Evolutionary conservation across 257 asterid species (phyloP), one percentile per base, ranked within the genome.

Genomic region (Fraxinus excelsior): DNA sequence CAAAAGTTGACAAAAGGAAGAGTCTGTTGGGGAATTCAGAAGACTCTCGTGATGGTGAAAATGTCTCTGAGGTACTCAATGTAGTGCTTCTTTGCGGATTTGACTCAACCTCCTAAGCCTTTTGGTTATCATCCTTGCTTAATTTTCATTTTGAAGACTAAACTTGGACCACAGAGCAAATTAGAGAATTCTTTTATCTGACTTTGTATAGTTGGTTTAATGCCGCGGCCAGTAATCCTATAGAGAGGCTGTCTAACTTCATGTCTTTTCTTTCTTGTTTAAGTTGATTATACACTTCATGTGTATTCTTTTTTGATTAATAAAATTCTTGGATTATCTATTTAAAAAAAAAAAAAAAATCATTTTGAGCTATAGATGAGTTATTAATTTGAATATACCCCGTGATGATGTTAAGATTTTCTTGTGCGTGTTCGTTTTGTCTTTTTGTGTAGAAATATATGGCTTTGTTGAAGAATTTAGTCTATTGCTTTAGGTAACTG

Each of bases 1-100:
- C 98, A 64, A 95, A 88, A 85, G 82, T 86, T 68, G 91, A 88
- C 79, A 90, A 87, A 84, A 93, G 70, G 88, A 93, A 93, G 97
- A 93, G 97, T 73, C 87, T 95, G 64, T 82, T 95, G 80, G 94
- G 96, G 80, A 82, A 84, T 67, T 67, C 91, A 23, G 79, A 88
- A 65, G 96, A 84, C 72, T 42, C 86, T 16, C 72, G 60, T 56
- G 84, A 77, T 64, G 87, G 67, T 79, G 89, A 75, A 73, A 79
- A 76, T 76, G 76, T 44, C 64, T 31, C 88, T 60, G 88, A 87
- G 92, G 90, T 86, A 78, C 79, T 34, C 79, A 13, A 72, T 72
- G 73, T 80, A 42, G 40, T 76, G 76, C 16, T 37, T 67, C 46
- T 40, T 76, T 66, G 73, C 34, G 65, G 80, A 44, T 77, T 44